phyloP scores from a whole-genome alignment of 2,329 filamentous ascomycete species.

The Hymenoscyphus repandus region DNA sequence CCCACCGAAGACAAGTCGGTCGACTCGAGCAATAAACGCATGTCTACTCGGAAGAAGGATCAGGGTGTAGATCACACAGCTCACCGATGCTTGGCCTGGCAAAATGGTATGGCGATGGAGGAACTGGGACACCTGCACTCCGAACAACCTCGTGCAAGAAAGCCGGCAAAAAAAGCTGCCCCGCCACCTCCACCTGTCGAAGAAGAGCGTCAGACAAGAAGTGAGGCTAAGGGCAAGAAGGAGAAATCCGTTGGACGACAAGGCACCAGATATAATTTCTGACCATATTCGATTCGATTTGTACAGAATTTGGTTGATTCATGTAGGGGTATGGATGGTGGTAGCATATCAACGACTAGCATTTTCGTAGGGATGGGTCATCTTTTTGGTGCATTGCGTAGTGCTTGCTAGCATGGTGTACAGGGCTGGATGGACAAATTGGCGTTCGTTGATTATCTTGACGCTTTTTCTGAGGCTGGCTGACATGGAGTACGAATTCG shows the following conservation, averaged over 20 bases:
- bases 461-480: neutral
- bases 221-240: constrained; percentile 26
- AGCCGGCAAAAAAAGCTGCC: constrained; percentile 28
- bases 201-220: constrained; percentile 37
- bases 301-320: no score
- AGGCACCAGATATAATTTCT: constrained; percentile 19
- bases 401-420: neutral
- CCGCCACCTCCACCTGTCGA: constrained; percentile 17
- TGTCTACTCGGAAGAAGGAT: constrained; percentile 59
- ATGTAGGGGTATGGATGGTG: neutral
- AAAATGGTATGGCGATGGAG: constrained; percentile 54
- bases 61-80: constrained; percentile 46
- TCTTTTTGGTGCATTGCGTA: neutral
- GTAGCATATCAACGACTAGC: neutral
- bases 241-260: constrained; percentile 20
- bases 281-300: neutral
- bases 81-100: constrained; percentile 60
- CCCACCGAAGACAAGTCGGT: constrained; percentile 44
- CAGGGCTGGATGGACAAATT: neutral
- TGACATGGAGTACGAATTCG: neutral
- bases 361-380: neutral
- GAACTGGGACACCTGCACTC: constrained; percentile 56
- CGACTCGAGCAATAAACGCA: constrained; percentile 38
- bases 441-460: neutral
- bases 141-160: constrained; percentile 46